These are phyloP conservation scores for Sphaerosporella brunnea DNA, from an alignment of 495 filamentous ascomycete genomes.

Conservation along the genomic window DNA sequence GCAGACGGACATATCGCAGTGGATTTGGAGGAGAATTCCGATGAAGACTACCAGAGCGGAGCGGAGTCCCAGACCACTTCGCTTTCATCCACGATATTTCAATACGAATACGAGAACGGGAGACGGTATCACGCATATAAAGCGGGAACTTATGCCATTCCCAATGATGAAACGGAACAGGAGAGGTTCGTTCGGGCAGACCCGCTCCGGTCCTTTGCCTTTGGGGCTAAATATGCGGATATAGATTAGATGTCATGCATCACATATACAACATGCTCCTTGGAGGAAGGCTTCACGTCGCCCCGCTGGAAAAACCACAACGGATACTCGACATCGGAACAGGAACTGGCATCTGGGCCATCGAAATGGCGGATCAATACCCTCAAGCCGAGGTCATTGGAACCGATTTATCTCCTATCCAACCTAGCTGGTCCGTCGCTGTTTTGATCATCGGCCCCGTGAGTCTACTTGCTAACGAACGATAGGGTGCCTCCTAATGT, in stretches of 20 bases:
- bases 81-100: background rate
- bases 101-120: slow-evolving; percentile 28
- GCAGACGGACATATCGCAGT: too few species aligned
- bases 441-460: background rate
- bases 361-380: slow-evolving; percentile 3
- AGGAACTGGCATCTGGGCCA: slow-evolving; percentile 26
- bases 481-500: slow-evolving; percentile 10
- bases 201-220: background rate
- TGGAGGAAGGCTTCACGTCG: slow-evolving; percentile 25
- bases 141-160: slow-evolving; percentile 36
- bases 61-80: background rate
- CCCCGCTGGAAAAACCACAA: slow-evolving; percentile 27
- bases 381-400: slow-evolving; percentile 26
- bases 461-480: background rate
- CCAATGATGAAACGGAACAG: slow-evolving; percentile 31
- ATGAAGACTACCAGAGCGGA: too few species aligned
- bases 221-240: slow-evolving; percentile 14
- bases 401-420: slow-evolving; percentile 49
- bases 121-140: slow-evolving; percentile 37
- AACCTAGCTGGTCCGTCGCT: slow-evolving; percentile 33
- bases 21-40: too few species aligned
- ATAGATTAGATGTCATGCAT: slow-evolving; percentile 32
- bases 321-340: slow-evolving; percentile 31
- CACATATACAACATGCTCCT: slow-evolving; percentile 29
- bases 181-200: background rate